A percentile compares a stretch with the other conserved stretches of the same genome.
Evolutionary conservation across 805 yeast genomes (phyloP).

Genomic region (Metschnikowia rubicola): DNA sequence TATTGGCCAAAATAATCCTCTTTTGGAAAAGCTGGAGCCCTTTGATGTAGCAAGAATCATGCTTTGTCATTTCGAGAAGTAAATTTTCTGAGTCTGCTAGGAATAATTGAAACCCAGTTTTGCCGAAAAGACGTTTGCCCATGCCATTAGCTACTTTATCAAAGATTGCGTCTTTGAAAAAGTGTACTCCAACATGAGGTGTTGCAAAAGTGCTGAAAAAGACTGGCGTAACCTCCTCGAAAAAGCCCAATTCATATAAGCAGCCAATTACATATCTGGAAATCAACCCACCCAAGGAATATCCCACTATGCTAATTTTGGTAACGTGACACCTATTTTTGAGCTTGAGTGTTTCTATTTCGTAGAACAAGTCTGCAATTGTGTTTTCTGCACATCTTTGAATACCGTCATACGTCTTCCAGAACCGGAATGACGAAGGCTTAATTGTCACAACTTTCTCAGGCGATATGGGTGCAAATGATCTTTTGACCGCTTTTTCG

Average conservation of each 20-base stretch:
- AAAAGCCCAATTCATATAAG: slow-evolving; percentile 49
- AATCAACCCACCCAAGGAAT: slow-evolving; percentile 85
- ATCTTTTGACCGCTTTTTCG: slow-evolving; percentile 40
- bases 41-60: slow-evolving; percentile 44
- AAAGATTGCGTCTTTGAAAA: slow-evolving; percentile 31
- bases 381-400: slow-evolving; percentile 33
- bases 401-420: slow-evolving; percentile 45
- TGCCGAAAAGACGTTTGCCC: slow-evolving; percentile 37
- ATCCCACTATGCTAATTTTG: slow-evolving; percentile 79
- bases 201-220: slow-evolving; percentile 49
- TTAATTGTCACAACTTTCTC: slow-evolving; percentile 33
- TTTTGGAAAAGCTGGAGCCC: slow-evolving; percentile 59
- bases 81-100: slow-evolving; percentile 40
- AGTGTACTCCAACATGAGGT: slow-evolving; percentile 61
- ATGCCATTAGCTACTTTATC: slow-evolving; percentile 30
- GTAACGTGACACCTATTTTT: slow-evolving; percentile 39
- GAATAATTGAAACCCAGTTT: slow-evolving; percentile 36
- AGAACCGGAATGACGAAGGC: slow-evolving; percentile 40
- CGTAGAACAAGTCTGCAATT: slow-evolving; percentile 36
- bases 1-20: slow-evolving; percentile 65
- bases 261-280: slow-evolving; percentile 79
- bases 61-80: slow-evolving; percentile 52
- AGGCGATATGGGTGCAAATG: slow-evolving; percentile 22
- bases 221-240: slow-evolving; percentile 53
- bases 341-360: slow-evolving; percentile 35